phyloP scores from a whole-genome alignment of 768 basidiomycete species.

The Russula sp. region DNA sequence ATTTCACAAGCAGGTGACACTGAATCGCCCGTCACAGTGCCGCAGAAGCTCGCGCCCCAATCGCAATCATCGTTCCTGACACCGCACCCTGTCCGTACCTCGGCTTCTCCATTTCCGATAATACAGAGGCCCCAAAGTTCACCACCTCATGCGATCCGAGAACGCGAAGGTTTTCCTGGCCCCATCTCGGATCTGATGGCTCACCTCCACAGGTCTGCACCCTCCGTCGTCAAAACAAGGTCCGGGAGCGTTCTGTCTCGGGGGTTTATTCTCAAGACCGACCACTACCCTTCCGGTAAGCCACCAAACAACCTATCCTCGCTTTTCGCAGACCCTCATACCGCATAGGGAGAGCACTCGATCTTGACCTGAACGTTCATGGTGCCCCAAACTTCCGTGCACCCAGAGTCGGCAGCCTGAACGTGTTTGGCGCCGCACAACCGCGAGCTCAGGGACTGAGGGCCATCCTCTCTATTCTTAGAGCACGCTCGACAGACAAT shows the following conservation, averaged over 20 bases:
- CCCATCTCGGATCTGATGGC: constrained; percentile 57
- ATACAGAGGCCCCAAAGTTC: constrained; percentile 21
- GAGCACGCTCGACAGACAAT: constrained; percentile 61
- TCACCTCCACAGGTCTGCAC: constrained; percentile 60
- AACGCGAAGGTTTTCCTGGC: neutral
- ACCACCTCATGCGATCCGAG: constrained; percentile 14
- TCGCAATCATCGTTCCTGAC: constrained; percentile 2
- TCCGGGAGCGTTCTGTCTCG: constrained; percentile 79
- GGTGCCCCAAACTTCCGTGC: constrained; percentile 96
- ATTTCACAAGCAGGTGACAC: neutral
- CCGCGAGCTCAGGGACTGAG: constrained; percentile 89
- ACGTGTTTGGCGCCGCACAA: constrained; percentile 94
- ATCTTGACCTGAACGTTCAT: constrained; percentile 86
- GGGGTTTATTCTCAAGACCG: constrained; percentile 94
- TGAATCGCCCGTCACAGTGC: neutral
- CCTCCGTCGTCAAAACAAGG: constrained; percentile 78
- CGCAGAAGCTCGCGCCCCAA: neutral
- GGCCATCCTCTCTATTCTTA: constrained; percentile 82
- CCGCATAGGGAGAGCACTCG: constrained; percentile 71
- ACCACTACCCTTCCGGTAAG: constrained; percentile 73
- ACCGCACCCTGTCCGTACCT: neutral
- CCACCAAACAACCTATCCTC: neutral
- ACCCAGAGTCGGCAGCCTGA: constrained; percentile 71
- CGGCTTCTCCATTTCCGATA: constrained; percentile 6
- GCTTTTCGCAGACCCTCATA: constrained; percentile 9